Evolutionary conservation across 768 basidiomycete species (phyloP), one percentile per base, ranked within the genome.

Genomic region (Holtermannia corniformis): DNA sequence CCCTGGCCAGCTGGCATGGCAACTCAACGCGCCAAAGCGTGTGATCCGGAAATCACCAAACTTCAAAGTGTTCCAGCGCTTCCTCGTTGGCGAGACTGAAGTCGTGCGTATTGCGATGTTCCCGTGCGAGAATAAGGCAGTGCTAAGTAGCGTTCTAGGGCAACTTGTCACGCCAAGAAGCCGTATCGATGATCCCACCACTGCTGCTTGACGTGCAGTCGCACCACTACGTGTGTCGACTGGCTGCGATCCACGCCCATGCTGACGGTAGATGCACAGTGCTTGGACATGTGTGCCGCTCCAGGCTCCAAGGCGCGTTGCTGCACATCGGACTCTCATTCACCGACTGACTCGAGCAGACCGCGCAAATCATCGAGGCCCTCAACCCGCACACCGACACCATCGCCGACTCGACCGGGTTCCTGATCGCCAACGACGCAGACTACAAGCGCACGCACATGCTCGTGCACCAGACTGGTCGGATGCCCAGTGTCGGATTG

Each of bases 131-230:
- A 20, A 58, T 49, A 12, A 50, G 37, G 41, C 13, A 27, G 44
- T 22, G 13, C n/a, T 44, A 12, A 21, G 44, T 24, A 21, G 16
- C 12, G 26, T 0, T 28, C 3, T 60, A 92, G 89, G 92, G 95
- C 44, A 99, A 99, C 62, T 78, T 97, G 44, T 93, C 90, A 11
- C 77, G 95, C 20, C 92, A 96, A 72, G 95, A 99, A 73, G 91
- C 89, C 16, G 95, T 99, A 53, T 93, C 89, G 69, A 99, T 99
- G 95, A 76, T 99, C n/a, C 95, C 95, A 4, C 93, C 95, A 0
- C 79, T 99, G 1, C 83, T 97, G 61, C 80, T 99, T 27, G 87
- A 90, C 51, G 88, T 97, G n/a, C 78, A 87, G 64, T 88, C 95
- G 0, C 86, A 95, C 68, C 93, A 97, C 70, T 82, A 65, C 47